Evolutionary conservation across 345 rosid genomes (phyloP), one percentile per base, ranked within the genome.

Genomic region (Sonneratia alba): DNA sequence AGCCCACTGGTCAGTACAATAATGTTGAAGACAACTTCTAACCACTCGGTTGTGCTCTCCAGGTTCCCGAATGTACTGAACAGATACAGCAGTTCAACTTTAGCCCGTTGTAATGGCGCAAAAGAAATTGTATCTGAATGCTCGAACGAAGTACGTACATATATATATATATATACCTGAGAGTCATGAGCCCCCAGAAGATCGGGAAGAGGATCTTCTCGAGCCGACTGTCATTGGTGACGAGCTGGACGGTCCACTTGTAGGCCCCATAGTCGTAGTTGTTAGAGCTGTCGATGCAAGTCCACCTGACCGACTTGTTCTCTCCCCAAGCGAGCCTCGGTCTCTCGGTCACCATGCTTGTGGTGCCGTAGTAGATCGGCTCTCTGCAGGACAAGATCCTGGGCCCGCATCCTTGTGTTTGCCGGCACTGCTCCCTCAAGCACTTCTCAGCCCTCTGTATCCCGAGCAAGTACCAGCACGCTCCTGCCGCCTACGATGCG

Each of bases 141-240:
- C 32, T 27, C 32, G 32, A 27, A 27, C 32, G 32, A 27, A 27
- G 32, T 27, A 27, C 32, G 63, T 24, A 22, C 19, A 37, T 24
- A 64, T 64, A n/a, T 37, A 22, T 42, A 42, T 9, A 1, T 9
- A 42, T 42, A 6, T 80, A 91, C 98, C 97, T 94, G 71, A 94
- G 87, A 71, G 99, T 95, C 99, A 95, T 95, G 47, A 95, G 85
- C 73, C 91, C 99, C 99, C 99, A 95, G 24, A 91, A 95, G 77
- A 95, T 87, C 12, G 99, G 97, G 38, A 95, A 87, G 22, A 91
- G 89, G 34, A 95, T 85, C 82, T 95, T 95, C 85, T 95, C 99
- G 79, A 90, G 82, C 3, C 95, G 85, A 74, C 80, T 94, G 32
- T 85, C 89, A 36, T 91, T 90, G 12, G 87, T 77, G 24, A 94